phyloP scores from a whole-genome alignment of 169 alveolate species.

The Hepatocystis sp. region DNA sequence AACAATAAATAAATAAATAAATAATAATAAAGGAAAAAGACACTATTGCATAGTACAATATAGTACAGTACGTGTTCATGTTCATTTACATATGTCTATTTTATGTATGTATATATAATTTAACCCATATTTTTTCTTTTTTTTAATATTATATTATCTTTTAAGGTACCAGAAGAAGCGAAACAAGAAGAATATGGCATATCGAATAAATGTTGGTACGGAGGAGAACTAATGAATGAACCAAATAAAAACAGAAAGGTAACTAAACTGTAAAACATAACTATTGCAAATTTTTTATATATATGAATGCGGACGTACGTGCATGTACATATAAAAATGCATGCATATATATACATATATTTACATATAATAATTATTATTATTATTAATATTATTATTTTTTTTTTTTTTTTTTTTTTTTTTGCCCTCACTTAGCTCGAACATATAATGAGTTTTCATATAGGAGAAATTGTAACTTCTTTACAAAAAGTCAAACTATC shows the following conservation, averaged over 20 bases:
- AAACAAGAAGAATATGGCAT: constrained; percentile 78
- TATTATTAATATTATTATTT: no score
- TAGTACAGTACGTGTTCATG: neutral
- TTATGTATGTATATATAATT: neutral
- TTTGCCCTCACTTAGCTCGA: constrained; percentile 85
- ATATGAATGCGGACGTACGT: no score
- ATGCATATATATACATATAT: neutral
- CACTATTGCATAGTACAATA: no score
- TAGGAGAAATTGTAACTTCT: constrained; percentile 98
- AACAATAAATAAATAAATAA: no score
- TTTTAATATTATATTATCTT: no score
- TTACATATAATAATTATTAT: no score
- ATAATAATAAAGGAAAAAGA: no score
- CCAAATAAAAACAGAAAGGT: constrained; percentile 73
- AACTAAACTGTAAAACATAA: neutral
- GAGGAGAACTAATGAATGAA: constrained; percentile 69
- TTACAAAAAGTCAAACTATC: constrained; percentile 91
- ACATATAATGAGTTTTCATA: constrained; percentile 92
- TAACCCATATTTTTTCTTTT: neutral
- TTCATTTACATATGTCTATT: neutral
- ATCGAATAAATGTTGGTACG: constrained; percentile 76
- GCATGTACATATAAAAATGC: no score
- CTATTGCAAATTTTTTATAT: no score
- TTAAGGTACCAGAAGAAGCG: constrained; percentile 75
- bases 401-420: neutral